Conservation (phyloP, 2,329 filamentous ascomycete genomes). For the Xylaria sp. region DNA sequence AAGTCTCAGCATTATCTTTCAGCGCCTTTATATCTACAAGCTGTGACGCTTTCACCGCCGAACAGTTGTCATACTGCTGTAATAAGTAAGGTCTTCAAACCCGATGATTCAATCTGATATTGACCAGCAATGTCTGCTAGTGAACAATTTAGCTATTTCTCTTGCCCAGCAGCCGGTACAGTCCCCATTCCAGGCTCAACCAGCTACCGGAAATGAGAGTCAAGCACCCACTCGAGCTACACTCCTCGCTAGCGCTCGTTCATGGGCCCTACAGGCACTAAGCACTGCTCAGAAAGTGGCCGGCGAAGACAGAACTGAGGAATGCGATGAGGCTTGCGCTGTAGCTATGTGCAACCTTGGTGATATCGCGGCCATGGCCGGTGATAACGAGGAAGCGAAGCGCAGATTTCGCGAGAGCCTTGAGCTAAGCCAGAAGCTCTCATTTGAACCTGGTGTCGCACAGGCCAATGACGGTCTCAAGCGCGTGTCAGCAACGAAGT, state of each 20-base stretch:
- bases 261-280: conserved; percentile 82
- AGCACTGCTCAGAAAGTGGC: conserved; percentile 68
- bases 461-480: conserved; percentile 60
- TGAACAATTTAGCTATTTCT: conserved; percentile 81
- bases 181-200: conserved; percentile 39
- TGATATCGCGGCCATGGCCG: conserved; percentile 79
- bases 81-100: conserved; percentile 62
- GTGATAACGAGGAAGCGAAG: conserved; percentile 68
- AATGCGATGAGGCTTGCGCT: conserved; percentile 84
- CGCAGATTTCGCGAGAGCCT: conserved; percentile 72
- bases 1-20: conserved; percentile 80
- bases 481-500: conserved; percentile 29
- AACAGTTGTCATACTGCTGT: conserved; percentile 78
- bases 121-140: conserved; percentile 44
- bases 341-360: conserved; percentile 86
- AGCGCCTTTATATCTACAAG: conserved; percentile 85
- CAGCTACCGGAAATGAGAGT: conserved; percentile 34
- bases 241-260: conserved; percentile 71
- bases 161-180: conserved; percentile 70
- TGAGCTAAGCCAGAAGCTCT: conserved; percentile 61
- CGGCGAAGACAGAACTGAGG: conserved; percentile 70
- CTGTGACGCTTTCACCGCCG: conserved; percentile 69
- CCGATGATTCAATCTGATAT: conserved; percentile 22
- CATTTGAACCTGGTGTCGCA: conserved; percentile 56
- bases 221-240: conserved; percentile 58